A percentile compares a stretch with the other conserved stretches of the same genome.
Evolutionary conservation across 805 yeast species (phyloP).

Genomic region (Candida awuae): DNA sequence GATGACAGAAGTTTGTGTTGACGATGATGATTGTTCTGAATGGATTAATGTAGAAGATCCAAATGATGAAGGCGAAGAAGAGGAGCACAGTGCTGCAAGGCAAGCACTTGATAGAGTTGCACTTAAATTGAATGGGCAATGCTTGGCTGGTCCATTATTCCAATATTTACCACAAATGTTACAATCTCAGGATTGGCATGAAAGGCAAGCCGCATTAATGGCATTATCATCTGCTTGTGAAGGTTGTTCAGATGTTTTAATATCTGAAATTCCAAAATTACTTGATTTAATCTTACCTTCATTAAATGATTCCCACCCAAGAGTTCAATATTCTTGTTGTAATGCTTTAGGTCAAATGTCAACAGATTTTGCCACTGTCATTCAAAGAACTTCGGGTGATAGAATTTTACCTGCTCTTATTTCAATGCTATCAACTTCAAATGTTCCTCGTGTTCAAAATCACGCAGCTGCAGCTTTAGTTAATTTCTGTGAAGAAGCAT

Average conservation of each 20-base stretch:
- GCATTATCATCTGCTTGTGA: constrained; percentile 95
- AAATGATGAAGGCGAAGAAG: constrained; percentile 63
- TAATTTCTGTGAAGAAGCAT: constrained; percentile 87
- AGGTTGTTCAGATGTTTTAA: constrained; percentile 87
- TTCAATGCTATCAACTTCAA: constrained; percentile 61
- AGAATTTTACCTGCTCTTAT: constrained; percentile 82
- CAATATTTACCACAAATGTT: constrained; percentile 81
- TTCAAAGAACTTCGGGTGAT: constrained; percentile 74
- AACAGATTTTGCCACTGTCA: constrained; percentile 86
- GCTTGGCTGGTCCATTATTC: constrained; percentile 79
- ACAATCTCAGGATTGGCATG: constrained; percentile 75
- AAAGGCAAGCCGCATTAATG: constrained; percentile 95
- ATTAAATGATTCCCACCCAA: constrained; percentile 78
- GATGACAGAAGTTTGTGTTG: constrained; percentile 89
- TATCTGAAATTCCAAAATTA: constrained; percentile 70
- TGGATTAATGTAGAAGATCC: constrained; percentile 79
- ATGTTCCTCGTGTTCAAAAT: constrained; percentile 89
- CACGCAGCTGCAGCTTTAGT: constrained; percentile 99
- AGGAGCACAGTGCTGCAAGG: constrained; percentile 86
- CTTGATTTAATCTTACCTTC: constrained; percentile 80
- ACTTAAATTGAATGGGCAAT: constrained; percentile 72
- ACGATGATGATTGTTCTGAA: constrained; percentile 56
- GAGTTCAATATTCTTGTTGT: constrained; percentile 96
- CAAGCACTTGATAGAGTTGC: constrained; percentile 91
- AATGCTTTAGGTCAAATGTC: constrained; percentile 95